Evolutionary conservation across 805 yeast genomes (phyloP).

Genomic region (Zygosaccharomyces bisporus): DNA sequence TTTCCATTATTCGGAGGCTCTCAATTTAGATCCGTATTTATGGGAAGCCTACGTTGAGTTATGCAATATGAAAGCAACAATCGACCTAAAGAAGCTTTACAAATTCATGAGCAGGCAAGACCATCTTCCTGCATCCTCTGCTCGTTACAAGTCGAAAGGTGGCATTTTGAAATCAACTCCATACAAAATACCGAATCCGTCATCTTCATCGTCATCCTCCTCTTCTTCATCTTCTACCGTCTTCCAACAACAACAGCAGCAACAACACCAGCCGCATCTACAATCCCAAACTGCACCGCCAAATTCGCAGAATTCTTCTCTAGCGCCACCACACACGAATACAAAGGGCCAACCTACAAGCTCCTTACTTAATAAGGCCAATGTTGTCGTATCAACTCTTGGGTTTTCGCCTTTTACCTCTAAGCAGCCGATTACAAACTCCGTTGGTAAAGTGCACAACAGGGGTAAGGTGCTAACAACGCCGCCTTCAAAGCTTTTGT

Average conservation of each 20-base stretch:
- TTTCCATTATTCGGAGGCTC: constrained; percentile 61
- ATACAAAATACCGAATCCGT: constrained; percentile 12
- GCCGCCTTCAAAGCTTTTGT: constrained; percentile 29
- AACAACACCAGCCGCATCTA: constrained; percentile 9
- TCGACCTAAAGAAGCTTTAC: constrained; percentile 39
- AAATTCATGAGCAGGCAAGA: constrained; percentile 12
- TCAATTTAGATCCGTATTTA: constrained; percentile 70
- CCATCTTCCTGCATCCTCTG: constrained; percentile 9
- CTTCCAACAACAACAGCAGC: constrained; percentile 1
- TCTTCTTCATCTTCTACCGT: constrained; percentile 11
- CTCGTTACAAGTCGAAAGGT: constrained; percentile 13
- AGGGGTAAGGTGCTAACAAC: constrained; percentile 23
- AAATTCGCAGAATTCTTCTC: constrained; percentile 2
- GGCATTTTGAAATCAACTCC: constrained; percentile 18
- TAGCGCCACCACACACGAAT: constrained; percentile 14
- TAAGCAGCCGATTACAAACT: constrained; percentile 18
- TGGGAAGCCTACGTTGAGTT: constrained; percentile 84
- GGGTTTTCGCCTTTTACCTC: constrained; percentile 15
- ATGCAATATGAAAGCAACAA: constrained; percentile 65
- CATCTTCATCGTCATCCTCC: constrained; percentile 14
- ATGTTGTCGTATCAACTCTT: constrained; percentile 18
- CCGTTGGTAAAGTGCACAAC: constrained; percentile 13
- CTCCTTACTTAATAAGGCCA: constrained; percentile 18
- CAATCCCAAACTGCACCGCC: constrained; percentile 3
- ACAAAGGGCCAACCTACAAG: constrained; percentile 17